Evolutionary conservation across 2,329 filamentous ascomycete species (phyloP), one percentile per base, ranked within the genome.

Genomic region (Paracamarosporium sp.): DNA sequence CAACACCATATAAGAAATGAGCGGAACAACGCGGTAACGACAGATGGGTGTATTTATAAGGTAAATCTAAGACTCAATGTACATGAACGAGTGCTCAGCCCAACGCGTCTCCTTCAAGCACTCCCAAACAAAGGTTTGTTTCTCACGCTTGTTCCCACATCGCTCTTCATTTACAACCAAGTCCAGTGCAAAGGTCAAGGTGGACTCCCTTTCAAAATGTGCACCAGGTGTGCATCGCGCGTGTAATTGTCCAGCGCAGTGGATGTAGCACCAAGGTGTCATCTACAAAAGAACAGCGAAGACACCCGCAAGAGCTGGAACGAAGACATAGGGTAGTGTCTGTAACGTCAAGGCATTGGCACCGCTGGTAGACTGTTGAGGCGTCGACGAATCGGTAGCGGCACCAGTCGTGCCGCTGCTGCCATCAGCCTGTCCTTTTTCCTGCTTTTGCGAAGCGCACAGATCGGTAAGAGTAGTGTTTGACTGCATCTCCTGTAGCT

Each of bases 401-500:
- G 46, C 24, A 12, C 40, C 40, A 31, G 41, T 38, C 5, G 17
- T 40, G 20, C 17, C 13, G 25, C 27, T 50, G 33, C 57, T 35
- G 61, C 51, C 45, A 11, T 47, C 47, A 17, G 40, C 35, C 45
- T 38, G 35, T n/a, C 53, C 64, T 51, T 66, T 68, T 41, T 66
- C 55, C 20, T 64, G 50, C 46, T 64, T 40, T 45, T 52, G 53
- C 31, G 64, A 57, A 3, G 61, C 36, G 51, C 71, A 73, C 15
- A 68, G 59, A 24, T 60, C 59, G 4, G 62, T 66, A 7, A 74
- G 62, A 1, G 71, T 73, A n/a, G 66, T 67, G 53, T 74, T 74
- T 4, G 55, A 47, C 50, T 65, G 50, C 62, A 74, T 44, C 15
- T 59, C 53, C 50, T 64, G 33, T 28, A 74, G 53, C 59, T 68